Percentiles rank a stretch among this genome's conserved stretches.
Conservation (phyloP, 768 basidiomycete species). For the Suillus spraguei region DNA sequence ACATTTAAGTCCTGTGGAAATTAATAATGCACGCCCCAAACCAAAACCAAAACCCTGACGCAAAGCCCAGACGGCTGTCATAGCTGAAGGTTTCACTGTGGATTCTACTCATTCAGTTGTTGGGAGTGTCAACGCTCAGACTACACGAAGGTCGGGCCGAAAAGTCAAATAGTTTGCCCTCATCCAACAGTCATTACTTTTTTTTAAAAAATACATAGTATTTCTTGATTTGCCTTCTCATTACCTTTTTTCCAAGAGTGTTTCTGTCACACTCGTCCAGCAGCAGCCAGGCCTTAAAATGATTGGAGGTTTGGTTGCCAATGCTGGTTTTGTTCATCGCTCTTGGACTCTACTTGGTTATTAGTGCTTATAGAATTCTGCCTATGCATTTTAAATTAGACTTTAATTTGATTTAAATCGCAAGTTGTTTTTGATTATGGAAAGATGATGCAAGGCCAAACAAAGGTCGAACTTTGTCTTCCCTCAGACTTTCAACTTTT, state of each 20-base stretch:
- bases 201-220: neutral
- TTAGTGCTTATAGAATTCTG: neutral
- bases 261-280: neutral
- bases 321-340: neutral
- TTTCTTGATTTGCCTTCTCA: neutral
- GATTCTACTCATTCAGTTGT: neutral
- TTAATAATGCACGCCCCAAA: neutral
- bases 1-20: neutral
- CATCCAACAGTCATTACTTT: neutral
- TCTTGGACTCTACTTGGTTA: conserved; percentile 1
- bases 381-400: neutral
- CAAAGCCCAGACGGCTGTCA: neutral
- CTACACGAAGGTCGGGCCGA: neutral
- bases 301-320: neutral
- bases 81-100: neutral
- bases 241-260: neutral
- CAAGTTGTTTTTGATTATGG: neutral
- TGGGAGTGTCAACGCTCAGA: neutral
- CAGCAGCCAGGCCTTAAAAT: neutral
- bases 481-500: neutral
- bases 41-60: neutral
- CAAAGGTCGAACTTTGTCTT: conserved; percentile 1
- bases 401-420: neutral
- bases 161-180: neutral
- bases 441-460: conserved; percentile 2